Conservation (phyloP, 106 monocot genomes). For the Allium sativum region DNA sequence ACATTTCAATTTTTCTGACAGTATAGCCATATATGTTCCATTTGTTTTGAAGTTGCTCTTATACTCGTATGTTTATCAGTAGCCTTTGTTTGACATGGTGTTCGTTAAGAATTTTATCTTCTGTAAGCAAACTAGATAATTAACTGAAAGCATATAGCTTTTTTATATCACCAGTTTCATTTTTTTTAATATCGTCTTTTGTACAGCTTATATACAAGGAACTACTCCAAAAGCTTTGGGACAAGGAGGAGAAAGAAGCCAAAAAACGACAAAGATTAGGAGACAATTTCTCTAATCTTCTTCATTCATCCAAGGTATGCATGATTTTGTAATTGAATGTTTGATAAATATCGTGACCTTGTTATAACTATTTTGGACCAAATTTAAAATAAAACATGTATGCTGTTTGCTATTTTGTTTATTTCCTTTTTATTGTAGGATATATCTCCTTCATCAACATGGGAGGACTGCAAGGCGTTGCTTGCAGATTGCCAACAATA, state of each 20-base stretch:
- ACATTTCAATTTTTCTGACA: too few species aligned
- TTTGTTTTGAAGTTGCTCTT: too few species aligned
- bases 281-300: conserved; percentile 71
- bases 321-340: not conserved
- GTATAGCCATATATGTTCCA: too few species aligned
- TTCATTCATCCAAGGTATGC: conserved; percentile 67
- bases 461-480: conserved; percentile 73
- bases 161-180: too few species aligned
- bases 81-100: too few species aligned
- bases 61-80: too few species aligned
- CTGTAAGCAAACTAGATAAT: too few species aligned
- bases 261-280: conserved; percentile 72
- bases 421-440: conserved; percentile 32
- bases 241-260: conserved; percentile 91
- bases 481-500: conserved; percentile 82
- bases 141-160: too few species aligned
- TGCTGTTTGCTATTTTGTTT: not conserved
- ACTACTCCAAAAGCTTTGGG: conserved; percentile 54
- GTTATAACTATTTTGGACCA: not conserved
- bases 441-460: conserved; percentile 67
- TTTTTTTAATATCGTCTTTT: not conserved
- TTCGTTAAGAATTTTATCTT: too few species aligned
- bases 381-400: not conserved
- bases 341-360: too few species aligned
- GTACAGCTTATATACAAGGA: conserved; percentile 84